Percentiles rank a stretch among this genome's conserved stretches.
phyloP scores from a whole-genome alignment of 805 yeast species.

The Candida pseudofarinosa region DNA sequence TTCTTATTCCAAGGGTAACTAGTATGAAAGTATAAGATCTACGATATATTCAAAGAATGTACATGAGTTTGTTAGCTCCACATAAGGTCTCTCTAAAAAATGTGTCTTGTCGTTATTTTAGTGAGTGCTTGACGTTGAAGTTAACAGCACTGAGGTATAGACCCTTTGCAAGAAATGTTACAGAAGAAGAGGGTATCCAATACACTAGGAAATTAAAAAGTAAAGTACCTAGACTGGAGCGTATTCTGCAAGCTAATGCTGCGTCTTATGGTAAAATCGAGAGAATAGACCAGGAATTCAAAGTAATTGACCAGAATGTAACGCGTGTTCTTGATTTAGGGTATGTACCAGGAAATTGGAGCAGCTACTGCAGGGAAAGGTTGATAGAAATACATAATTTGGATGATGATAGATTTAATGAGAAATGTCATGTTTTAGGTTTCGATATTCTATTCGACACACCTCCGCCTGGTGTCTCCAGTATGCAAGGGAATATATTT shows the following conservation, averaged over 20 bases:
- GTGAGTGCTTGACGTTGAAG: no score
- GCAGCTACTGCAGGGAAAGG: constrained; percentile 23
- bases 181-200: constrained; percentile 1
- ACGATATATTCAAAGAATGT: no score
- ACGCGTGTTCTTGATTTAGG: constrained; percentile 37
- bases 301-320: constrained; percentile 22
- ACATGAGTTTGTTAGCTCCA: no score
- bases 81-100: no score
- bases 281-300: constrained; percentile 24
- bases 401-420: constrained; percentile 21
- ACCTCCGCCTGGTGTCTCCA: constrained; percentile 77
- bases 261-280: constrained; percentile 21
- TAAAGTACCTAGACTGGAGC: constrained; percentile 20
- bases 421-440: constrained; percentile 34
- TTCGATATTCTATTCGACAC: constrained; percentile 63
- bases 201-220: neutral
- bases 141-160: neutral
- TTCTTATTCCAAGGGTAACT: no score
- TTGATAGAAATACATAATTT: constrained; percentile 25
- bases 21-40: no score
- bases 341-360: constrained; percentile 41
- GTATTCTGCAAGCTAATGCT: constrained; percentile 20
- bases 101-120: no score
- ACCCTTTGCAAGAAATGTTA: neutral
- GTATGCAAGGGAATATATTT: constrained; percentile 86